Percentiles rank a stretch among this genome's conserved stretches.
These are phyloP conservation scores for Panaeolus cyanescens DNA, from an alignment of 768 basidiomycete genomes.

Conservation along the genomic window DNA sequence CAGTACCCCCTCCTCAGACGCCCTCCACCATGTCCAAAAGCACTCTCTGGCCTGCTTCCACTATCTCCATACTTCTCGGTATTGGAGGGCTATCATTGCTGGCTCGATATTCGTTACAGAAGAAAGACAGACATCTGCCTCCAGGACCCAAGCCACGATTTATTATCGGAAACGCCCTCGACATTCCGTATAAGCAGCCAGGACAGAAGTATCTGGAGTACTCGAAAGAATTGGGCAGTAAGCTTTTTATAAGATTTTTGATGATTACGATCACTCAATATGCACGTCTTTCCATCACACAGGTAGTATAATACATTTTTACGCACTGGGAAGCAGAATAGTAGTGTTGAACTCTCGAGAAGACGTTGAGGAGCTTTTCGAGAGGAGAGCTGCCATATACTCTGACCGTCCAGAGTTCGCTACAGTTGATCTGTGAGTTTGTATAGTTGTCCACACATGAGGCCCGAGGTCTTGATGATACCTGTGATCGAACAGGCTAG, in stretches of 20 bases:
- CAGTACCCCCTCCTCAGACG: no score
- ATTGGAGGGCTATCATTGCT: no score
- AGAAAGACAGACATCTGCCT: conserved; percentile 7
- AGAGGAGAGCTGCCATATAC: conserved; percentile 47
- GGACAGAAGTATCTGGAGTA: conserved; percentile 6
- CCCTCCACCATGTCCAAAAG: no score
- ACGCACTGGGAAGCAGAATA: conserved; percentile 19
- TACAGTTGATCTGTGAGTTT: conserved; percentile 5
- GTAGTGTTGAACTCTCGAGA: conserved; percentile 26
- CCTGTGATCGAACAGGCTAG: conserved; percentile 19
- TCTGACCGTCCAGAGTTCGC: conserved; percentile 40
- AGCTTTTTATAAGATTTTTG: no score
- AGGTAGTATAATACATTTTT: not conserved
- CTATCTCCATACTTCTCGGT: no score
- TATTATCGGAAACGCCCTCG: conserved; percentile 23
- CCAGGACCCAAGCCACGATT: conserved; percentile 25
- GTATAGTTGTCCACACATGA: not conserved
- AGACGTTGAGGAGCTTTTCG: conserved; percentile 24
- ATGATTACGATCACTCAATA: no score
- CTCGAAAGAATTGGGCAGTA: conserved; percentile 4
- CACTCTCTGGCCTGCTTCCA: no score
- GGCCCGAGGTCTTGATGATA: no score
- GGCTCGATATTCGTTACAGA: no score
- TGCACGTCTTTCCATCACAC: no score
- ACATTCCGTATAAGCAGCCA: conserved; percentile 10